Base-by-base conservation (phyloP, 169 alveolate species). In the Plasmodium vinckei region DNA sequence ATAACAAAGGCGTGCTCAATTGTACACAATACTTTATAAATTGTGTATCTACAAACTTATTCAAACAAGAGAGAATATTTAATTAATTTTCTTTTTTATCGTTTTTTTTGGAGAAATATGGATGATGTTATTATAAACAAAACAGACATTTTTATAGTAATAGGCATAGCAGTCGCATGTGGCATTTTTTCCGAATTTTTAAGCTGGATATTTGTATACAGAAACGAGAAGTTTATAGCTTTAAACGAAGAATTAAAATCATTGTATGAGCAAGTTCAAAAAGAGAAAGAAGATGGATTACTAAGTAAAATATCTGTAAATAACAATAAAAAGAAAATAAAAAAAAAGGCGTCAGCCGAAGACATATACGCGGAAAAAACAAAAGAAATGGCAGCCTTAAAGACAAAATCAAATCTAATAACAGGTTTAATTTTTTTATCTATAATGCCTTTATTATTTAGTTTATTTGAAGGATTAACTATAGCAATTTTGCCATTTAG, bases 401-500 rank as follows among this genome's bases (percentile, higher is more conserved):
- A 86, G 51, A 70, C 91, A 59, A 86, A 86, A 72, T 68, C 91
- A 23, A 86, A 86, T 86, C 17, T 73, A 93, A 92, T 88, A 88
- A 94, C 91, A 13, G 95, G 97, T 47, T 87, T 92, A 73, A 63
- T 93, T 33, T 93, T 95, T 86, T 93, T 94, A 95, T 88, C 89
- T 39, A 75, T 94, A 67, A 94, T 94, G 96, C 94, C 94, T 13
- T 63, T 92, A 60, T 84, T 92, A 39, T 92, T 94, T 94, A 94
- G 96, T 92, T 72, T 89, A 75, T 94, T 94, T 84, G 96, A 94
- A 87, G 94, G 93, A 44, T 73, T 92, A 77, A 87, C 92, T 57
- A 88, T 94, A 39, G 96, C 94, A 44, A 91, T 92, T 65, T 87
- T 94, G 49, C 96, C 96, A n/a, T 94, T 94, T 87, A 91, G 54